These are phyloP conservation scores for Chytriomyces sp. DNA, from an alignment of 192 early-diverging fungal species.

Conservation along the genomic window DNA sequence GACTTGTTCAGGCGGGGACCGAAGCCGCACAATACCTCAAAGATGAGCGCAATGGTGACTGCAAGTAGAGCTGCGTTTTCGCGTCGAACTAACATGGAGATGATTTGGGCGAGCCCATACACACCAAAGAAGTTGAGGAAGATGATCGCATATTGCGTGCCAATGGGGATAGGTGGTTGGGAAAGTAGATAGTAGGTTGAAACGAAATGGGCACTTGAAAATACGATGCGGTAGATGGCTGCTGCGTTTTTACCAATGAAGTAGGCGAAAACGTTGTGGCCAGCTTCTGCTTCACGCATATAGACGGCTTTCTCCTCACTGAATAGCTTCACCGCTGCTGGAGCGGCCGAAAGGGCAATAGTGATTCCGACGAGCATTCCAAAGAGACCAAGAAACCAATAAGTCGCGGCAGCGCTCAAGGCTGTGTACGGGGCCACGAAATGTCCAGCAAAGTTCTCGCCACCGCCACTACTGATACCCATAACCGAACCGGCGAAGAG, in stretches of 20 bases:
- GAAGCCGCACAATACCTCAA: conserved; percentile 49
- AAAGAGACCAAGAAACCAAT: conserved; percentile 1
- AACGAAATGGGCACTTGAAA: conserved; percentile 43
- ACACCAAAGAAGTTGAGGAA: conserved; percentile 46
- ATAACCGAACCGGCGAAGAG: conserved; percentile 34
- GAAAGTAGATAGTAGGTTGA: conserved; percentile 37
- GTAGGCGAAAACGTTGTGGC: conserved; percentile 33
- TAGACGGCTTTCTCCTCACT: conserved; percentile 46
- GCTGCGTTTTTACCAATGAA: conserved; percentile 42
- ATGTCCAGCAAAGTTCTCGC: conserved; percentile 19
- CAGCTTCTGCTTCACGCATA: conserved; percentile 48
- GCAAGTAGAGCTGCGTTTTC: conserved; percentile 42
- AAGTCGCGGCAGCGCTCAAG: conserved; percentile 2
- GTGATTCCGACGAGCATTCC: conserved; percentile 19
- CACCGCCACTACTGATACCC: conserved; percentile 6
- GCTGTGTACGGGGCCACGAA: conserved; percentile 11
- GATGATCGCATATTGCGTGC: conserved; percentile 26
- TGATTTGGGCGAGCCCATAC: conserved; percentile 40
- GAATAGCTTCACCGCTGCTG: conserved; percentile 53
- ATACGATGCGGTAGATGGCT: conserved; percentile 34
- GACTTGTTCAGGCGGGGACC: conserved; percentile 38
- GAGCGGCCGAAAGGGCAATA: conserved; percentile 38
- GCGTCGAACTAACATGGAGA: conserved; percentile 33
- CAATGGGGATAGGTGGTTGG: conserved; percentile 25
- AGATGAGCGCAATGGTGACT: conserved; percentile 32